Evolutionary conservation across 306 rosid genomes (phyloP), one percentile per base, ranked within the genome.

Genomic region (Trifolium fragiferum): DNA sequence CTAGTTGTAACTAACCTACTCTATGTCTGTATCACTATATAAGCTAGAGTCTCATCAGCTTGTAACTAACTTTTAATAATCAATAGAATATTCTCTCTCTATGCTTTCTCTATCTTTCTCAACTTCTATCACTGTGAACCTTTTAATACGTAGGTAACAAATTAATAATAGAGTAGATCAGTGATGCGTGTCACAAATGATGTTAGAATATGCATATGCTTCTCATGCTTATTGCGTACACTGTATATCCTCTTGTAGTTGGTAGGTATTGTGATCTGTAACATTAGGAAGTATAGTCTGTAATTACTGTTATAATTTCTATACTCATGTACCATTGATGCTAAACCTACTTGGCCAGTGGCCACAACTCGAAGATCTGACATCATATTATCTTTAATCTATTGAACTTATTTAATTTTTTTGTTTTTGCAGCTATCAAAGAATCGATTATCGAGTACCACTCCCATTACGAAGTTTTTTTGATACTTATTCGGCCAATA

Each of bases 381-480:
- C 43, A 8, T 30, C 40, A 35, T n/a, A 15, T 9, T 33, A n/a
- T 68, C 73, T 74, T 49, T 43, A 72, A 44, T 74, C 51, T 78
- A 10, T 76, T 76, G 19, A 62, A 59, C 38, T 51, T 33, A 46
- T 75, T 80, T 49, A 18, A 25, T 7, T 55, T 38, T n/a, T 82
- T 71, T 84, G 53, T 12, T 74, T 78, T 76, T 10, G 62, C 93
- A 92, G 97, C 72, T 90, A 88, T 76, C 97, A 92, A 70, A 85
- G 92, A 87, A 78, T 92, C 51, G 99, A 92, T 84, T 90, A 77
- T 84, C 90, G 97, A 80, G 96, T 94, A 59, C 93, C 93, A 69
- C 73, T 46, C 58, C 88, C 90, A 18, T 83, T 94, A 43, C 85
- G 91, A n/a, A n/a, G n/a, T n/a, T n/a, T n/a, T n/a, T n/a, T n/a